Evolutionary conservation across 2,329 filamentous ascomycete genomes (phyloP), one percentile per base, ranked within the genome.

Genomic region (Xenosphaeropsis pyriputrescens): DNA sequence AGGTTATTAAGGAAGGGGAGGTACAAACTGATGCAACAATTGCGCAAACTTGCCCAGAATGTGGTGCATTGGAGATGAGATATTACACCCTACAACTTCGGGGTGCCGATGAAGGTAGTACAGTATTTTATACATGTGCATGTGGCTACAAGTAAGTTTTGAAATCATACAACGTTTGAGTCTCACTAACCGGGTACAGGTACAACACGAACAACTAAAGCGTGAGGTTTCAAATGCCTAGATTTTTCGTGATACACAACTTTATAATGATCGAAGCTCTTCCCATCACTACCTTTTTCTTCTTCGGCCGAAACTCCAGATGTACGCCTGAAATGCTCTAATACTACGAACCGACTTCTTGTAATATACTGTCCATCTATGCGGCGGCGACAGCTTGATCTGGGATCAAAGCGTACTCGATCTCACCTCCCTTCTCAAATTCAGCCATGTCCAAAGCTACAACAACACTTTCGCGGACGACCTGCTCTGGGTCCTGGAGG

Each of bases 401-500:
- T 3, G 88, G 89, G 47, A 96, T 79, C 52, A 94, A 70, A 34
- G 91, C 91, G 65, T 98, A 98, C 57, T 98, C 88, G 22, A 76
- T 65, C 60, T 94, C 76, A 32, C 84, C 83, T 48, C 77, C 83
- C 65, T 83, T 85, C 67, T 98, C 91, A 53, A 85, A 95, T 55
- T 95, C 89, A 9, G 88, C 91, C 85, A 98, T 98, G 59, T 98
- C 91, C 47, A 98, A 68, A 33, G 91, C 91, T 39, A 98, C 91
- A 50, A 95, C 76, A 30, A 94, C 79, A 58, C 89, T 96, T 55
- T 98, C 91, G 42, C 86, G 75, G 32, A 98, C 91, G 5, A 98
- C 88, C 57, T 84, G 76, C 60, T 96, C 89, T 43, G 85, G 76
- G 57, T 98, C 93, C 45, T 94, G 65, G 46, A 96, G 62, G 61